phyloP scores from a whole-genome alignment of 1,284 basidiomycete genomes.

The Trichosporon ovoides region DNA sequence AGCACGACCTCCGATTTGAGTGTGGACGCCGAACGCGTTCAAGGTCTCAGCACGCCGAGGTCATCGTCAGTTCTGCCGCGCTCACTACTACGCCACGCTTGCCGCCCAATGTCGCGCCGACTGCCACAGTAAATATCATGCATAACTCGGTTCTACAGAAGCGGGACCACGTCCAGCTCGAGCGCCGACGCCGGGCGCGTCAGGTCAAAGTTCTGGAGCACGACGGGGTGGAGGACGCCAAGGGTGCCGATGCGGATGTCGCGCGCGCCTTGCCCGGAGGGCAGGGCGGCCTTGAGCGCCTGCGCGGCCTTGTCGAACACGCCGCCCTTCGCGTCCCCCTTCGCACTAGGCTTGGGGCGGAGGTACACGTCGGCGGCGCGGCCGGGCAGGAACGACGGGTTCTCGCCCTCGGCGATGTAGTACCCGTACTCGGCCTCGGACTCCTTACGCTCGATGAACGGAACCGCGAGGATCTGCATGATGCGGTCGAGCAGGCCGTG shows the following conservation, averaged over 20 bases:
- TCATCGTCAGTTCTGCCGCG: too few relatives aligned
- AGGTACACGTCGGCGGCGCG: conserved; percentile 87
- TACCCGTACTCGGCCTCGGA: conserved; percentile 66
- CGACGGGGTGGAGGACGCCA: conserved; percentile 83
- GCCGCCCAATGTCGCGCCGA: too few relatives aligned
- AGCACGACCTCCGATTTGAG: too few relatives aligned
- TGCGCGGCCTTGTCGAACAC: conserved; percentile 44
- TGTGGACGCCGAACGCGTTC: too few relatives aligned
- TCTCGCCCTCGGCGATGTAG: conserved; percentile 84
- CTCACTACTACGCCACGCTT: too few relatives aligned
- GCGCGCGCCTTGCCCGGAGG: conserved; percentile 21
- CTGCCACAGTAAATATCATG: too few relatives aligned
- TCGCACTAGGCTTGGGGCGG: conserved; percentile 56
- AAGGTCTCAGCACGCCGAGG: too few relatives aligned
- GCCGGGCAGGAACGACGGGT: conserved; percentile 89
- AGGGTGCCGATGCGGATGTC: conserved; percentile 76
- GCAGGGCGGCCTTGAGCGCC: conserved; percentile 47
- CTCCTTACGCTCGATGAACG: conserved; percentile 63
- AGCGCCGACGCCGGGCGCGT: conserved; percentile 91
- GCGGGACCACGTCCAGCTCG: conserved; percentile 88
- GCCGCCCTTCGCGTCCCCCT: conserved; percentile 19
- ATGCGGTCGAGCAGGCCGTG: conserved; percentile 90
- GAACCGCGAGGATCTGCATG: conserved; percentile 91
- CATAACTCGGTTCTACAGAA: conserved; percentile 67
- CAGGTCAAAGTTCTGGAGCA: conserved; percentile 88